Evolutionary conservation across 805 yeast species (phyloP), one percentile per base, ranked within the genome.

Genomic region (Nakazawaea anatomiae): DNA sequence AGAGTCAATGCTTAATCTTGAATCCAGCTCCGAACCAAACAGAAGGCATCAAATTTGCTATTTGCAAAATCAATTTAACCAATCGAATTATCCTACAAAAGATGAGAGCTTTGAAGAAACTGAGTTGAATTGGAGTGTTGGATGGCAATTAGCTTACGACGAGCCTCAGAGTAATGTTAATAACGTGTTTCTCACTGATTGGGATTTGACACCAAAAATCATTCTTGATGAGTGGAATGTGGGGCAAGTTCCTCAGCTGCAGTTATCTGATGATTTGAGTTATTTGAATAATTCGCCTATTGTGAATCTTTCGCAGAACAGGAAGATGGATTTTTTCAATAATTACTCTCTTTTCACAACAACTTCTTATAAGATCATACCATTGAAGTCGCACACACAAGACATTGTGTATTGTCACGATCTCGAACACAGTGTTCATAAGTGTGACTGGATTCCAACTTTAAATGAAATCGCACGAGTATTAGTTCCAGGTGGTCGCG

Each of bases 311-410:
- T 28, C 46, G n/a, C 11, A 39, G 6, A 11, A 32, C 6, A 32
- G 42, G 34, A 31, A 12, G 11, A 4, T 14, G 12, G 39, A 38
- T 9, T 43, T 45, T 39, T 50, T 66, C 47, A 32, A 51, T n/a
- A 47, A 60, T 27, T 69, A 66, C 46, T 64, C 72, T 1, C 63
- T 68, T 6, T 65, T 67, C 52, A 60, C 68, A 3, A 59, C 68
- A 4, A 54, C 59, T 1, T 49, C 61, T 4, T 50, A 61, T 18
- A 43, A 57, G 5, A 39, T 45, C 2, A 39, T 69, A 7, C 73
- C 72, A 32, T 49, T 69, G 25, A 47, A 45, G 11, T 58, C 57
- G 39, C 42, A 53, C 14, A 51, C 67, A 4, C 71, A 67, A 54
- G 54, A 61, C 6, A 60, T 64, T 31, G 44, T 69, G 4, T 48